Conservation (phyloP, 768 basidiomycete genomes). For the Botryobasidium botryosum region DNA sequence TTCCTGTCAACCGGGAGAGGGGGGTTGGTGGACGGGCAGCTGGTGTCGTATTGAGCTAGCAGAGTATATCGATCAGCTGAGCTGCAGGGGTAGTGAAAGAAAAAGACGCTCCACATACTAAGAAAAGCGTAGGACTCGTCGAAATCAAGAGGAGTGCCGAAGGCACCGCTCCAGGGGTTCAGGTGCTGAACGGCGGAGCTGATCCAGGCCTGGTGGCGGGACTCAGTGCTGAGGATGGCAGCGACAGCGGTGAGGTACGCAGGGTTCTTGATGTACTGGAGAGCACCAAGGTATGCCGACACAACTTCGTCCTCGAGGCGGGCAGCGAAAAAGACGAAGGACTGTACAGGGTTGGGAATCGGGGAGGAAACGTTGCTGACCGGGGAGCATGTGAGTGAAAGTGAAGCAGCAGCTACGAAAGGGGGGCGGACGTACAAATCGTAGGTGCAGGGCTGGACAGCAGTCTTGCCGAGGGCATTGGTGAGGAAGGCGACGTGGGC, state of each 20-base stretch:
- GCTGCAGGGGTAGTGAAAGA: too few species aligned
- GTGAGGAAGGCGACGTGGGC: conserved; percentile 39
- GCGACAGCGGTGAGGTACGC: conserved; percentile 34
- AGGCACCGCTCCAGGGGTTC: conserved; percentile 40
- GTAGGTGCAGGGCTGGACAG: conserved; percentile 42
- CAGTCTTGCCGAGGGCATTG: conserved; percentile 26
- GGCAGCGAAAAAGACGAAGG: conserved; percentile 34
- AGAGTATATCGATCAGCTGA: too few species aligned
- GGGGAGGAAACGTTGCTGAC: conserved; percentile 19
- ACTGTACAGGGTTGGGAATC: conserved; percentile 27
- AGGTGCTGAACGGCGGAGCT: conserved; percentile 30
- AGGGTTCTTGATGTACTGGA: conserved; percentile 30
- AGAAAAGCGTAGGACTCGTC: conserved; percentile 30
- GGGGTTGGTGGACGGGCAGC: conserved; percentile 38
- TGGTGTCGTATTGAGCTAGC: too few species aligned
- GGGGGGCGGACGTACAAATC: conserved; percentile 17
- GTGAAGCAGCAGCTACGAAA: background rate
- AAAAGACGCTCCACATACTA: conserved; percentile 28
- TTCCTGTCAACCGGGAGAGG: conserved; percentile 28
- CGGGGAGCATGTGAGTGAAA: background rate
- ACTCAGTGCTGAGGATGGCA: conserved; percentile 47
- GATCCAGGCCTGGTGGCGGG: conserved; percentile 50
- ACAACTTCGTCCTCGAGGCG: conserved; percentile 39
- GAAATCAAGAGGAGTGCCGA: conserved; percentile 32
- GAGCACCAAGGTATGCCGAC: conserved; percentile 44